Evolutionary conservation across 768 basidiomycete genomes (phyloP).

Genomic region (Gautieria morchelliformis): DNA sequence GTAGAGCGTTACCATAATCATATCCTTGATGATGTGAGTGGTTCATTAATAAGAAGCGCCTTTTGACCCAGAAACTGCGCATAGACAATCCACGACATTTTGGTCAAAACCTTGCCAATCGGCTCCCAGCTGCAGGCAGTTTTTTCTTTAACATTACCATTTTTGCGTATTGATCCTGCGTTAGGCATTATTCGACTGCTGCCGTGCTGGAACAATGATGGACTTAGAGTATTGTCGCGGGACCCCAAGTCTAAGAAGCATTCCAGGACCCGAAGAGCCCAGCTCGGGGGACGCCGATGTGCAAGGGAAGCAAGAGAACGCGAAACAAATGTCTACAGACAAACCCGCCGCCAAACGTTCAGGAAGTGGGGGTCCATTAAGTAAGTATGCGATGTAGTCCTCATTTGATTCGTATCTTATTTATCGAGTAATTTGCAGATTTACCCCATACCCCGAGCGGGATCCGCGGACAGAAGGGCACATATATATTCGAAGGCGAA

Average conservation of each 20-base stretch:
- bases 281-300: neutral
- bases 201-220: constrained; percentile 7
- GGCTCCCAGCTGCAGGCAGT: no score
- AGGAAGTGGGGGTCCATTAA: neutral
- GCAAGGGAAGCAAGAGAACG: neutral
- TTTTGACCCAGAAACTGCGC: no score
- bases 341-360: neutral
- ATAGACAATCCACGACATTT: no score
- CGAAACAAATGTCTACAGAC: neutral
- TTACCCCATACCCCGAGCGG: neutral
- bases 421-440: neutral
- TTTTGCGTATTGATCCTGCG: neutral
- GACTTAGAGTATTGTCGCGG: neutral
- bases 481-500: neutral
- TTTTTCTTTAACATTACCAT: no score
- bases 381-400: neutral
- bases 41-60: neutral
- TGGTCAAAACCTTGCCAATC: no score
- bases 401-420: no score
- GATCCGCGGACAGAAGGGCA: neutral
- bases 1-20: neutral
- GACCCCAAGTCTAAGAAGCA: neutral
- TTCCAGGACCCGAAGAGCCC: neutral
- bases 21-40: constrained; percentile 5
- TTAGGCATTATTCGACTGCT: constrained; percentile 8